These are phyloP conservation scores for Phaeolepiota aurea DNA, from an alignment of 768 basidiomycete genomes.

Conservation along the genomic window DNA sequence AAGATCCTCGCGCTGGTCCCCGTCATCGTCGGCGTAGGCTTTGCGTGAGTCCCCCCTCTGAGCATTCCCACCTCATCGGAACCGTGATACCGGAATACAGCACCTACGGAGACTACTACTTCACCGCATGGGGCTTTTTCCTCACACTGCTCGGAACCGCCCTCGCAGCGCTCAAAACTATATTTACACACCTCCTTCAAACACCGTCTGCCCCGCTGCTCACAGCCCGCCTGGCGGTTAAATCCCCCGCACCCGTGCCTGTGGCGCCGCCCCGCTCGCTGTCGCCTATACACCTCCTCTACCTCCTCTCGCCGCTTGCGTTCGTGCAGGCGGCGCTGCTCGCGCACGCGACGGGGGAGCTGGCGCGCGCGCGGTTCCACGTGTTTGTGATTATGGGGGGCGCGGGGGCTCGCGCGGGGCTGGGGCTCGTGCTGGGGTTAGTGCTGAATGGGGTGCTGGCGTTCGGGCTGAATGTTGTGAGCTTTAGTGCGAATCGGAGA, in stretches of 20 bases:
- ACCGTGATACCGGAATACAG: slow-evolving; percentile 24
- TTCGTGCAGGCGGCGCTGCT: slow-evolving; percentile 79
- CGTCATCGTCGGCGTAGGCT: slow-evolving; percentile 82
- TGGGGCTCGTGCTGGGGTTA: slow-evolving; percentile 41
- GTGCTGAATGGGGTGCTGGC: slow-evolving; percentile 79
- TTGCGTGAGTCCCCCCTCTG: slow-evolving; percentile 71
- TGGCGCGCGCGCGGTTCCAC: slow-evolving; percentile 41
- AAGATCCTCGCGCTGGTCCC: slow-evolving; percentile 75
- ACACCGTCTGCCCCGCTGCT: slow-evolving; percentile 5
- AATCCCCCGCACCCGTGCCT: slow-evolving; percentile 1
- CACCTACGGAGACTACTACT: slow-evolving; percentile 94
- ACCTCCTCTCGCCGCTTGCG: slow-evolving; percentile 87
- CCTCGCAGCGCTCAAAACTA: slow-evolving; percentile 90
- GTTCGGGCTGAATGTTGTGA: slow-evolving; percentile 88
- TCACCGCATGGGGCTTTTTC: slow-evolving; percentile 74
- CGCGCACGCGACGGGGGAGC: slow-evolving; percentile 76
- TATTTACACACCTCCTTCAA: slow-evolving; percentile 76
- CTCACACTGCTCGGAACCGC: slow-evolving; percentile 87
- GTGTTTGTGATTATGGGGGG: slow-evolving; percentile 19
- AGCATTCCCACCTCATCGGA: slow-evolving; percentile 2
- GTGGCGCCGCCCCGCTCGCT: slow-evolving; percentile 20
- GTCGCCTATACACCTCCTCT: slow-evolving; percentile 74
- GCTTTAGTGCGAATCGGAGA: slow-evolving; percentile 92
- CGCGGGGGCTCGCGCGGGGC: slow-evolving; percentile 20
- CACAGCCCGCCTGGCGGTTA: neutral